Percentiles rank a stretch among this genome's conserved stretches.
Conservation (phyloP, 2,329 filamentous ascomycete genomes). For the Ophiostoma populinum region DNA sequence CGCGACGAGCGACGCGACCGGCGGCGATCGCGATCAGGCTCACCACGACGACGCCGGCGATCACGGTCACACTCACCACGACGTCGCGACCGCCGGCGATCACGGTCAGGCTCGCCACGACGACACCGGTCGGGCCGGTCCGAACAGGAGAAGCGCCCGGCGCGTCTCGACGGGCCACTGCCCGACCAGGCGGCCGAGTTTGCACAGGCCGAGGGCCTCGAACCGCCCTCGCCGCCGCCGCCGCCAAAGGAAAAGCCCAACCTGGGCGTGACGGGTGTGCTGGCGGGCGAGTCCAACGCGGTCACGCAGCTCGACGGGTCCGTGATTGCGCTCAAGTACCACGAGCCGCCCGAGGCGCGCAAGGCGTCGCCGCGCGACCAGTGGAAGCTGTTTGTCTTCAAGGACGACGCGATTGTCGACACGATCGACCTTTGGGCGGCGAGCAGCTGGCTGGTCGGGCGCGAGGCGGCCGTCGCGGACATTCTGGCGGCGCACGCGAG, state of each 20-base stretch:
- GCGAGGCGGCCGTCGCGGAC: slow-evolving; percentile 67
- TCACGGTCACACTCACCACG: no score
- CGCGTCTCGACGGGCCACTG: slow-evolving; percentile 26
- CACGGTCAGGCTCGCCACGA: slow-evolving; percentile 4
- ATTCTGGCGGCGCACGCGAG: slow-evolving; percentile 76
- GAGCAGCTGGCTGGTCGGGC: slow-evolving; percentile 81
- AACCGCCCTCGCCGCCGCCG: slow-evolving; percentile 18
- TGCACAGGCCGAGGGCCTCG: slow-evolving; percentile 29
- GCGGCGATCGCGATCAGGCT: background rate
- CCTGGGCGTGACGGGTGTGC: slow-evolving; percentile 58
- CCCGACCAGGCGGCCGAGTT: slow-evolving; percentile 45
- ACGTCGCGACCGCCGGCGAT: slow-evolving; percentile 1
- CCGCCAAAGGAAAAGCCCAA: slow-evolving; percentile 74
- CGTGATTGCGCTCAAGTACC: slow-evolving; percentile 76
- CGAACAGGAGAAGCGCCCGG: background rate
- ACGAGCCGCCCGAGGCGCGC: slow-evolving; percentile 83
- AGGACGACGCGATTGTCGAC: slow-evolving; percentile 61
- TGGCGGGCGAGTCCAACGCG: slow-evolving; percentile 77
- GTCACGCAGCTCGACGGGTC: slow-evolving; percentile 54
- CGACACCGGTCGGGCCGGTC: background rate
- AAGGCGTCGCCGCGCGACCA: slow-evolving; percentile 62
- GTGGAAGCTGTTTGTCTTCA: slow-evolving; percentile 92
- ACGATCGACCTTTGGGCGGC: slow-evolving; percentile 59
- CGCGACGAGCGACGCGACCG: background rate
- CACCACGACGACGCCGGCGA: no score